Base-by-base conservation (phyloP, 306 rosid species). In the Lablab purpureus region DNA sequence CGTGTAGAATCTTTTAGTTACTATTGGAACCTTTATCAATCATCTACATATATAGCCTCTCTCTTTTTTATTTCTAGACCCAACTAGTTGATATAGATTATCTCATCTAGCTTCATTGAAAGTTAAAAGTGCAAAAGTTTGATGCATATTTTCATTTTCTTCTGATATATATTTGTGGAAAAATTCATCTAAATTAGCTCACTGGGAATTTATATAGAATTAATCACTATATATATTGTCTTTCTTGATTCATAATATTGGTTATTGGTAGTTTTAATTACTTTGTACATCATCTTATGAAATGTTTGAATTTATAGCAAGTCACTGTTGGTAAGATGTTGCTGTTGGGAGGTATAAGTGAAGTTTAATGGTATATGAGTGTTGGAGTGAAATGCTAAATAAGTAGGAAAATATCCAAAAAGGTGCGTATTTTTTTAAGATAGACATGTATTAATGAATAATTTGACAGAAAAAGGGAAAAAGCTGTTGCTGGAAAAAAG, bases 401-500 rank as follows among this genome's bases (percentile, higher is more conserved):
- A 59, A 46, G 54, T 77, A 45, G 23, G 7, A 52, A 19, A 59
- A 68, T 51, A 50, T 52, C 63, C 46, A 74, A 78, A 67, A 78
- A 78, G 79, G 68, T n/a, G 5, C 21, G 32, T 71, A 30, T 17
- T 62, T 67, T 75, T 54, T n/a, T 71, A 67, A 69, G 60, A 73
- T 15, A 37, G 14, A 74, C 51, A 71, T 22, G 51, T 51, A 66
- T 18, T 49, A 73, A 25, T 43, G 55, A 73, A 85, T 73, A 81
- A 14, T 74, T 51, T 67, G 21, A 68, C 71, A 62, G 9, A 46
- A 13, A 7, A 71, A 64, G 36, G 65, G 2, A 50, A 70, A 58
- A 71, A 59, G 77, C 60, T 78, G 75, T 37, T 55, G 25, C 56
- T 21, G 41, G 19, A 70, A 46, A 82, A 11, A 82, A 7, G 84